Evolutionary conservation across 768 basidiomycete species (phyloP).

Genomic region (Boletellus sp.): DNA sequence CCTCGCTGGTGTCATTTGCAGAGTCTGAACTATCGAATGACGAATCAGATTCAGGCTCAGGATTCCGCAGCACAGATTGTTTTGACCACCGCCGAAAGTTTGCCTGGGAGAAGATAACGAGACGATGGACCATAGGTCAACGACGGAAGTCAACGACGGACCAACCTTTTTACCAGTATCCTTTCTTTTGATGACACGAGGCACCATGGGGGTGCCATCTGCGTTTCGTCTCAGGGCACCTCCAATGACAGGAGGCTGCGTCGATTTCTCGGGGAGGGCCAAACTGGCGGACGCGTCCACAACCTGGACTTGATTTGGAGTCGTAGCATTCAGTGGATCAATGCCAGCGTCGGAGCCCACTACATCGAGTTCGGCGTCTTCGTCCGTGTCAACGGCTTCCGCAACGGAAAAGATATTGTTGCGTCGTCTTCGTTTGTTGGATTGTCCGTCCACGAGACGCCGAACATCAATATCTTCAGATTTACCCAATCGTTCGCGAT

Average conservation of each 20-base stretch:
- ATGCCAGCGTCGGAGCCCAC: conserved; percentile 22
- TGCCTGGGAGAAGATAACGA: conserved; percentile 25
- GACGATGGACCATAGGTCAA: conserved; percentile 2
- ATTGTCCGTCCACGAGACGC: conserved; percentile 45
- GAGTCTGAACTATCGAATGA: conserved; percentile 82
- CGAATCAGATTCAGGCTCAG: conserved; percentile 44
- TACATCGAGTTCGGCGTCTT: conserved; percentile 33
- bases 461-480: conserved; percentile 58
- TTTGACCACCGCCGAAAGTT: conserved; percentile 52
- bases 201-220: conserved; percentile 55
- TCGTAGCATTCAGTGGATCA: conserved; percentile 1
- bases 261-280: conserved; percentile 11
- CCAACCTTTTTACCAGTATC: conserved; percentile 44
- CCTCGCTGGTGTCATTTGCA: conserved; percentile 48
- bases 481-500: conserved; percentile 55
- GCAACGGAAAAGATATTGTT: conserved; percentile 23
- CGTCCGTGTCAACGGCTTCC: conserved; percentile 23
- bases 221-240: conserved; percentile 63
- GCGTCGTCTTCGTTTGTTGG: conserved; percentile 49
- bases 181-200: conserved; percentile 44
- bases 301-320: conserved; percentile 5
- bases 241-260: conserved; percentile 40
- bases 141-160: conserved; percentile 7
- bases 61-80: conserved; percentile 25
- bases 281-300: conserved; percentile 15